phyloP scores from a whole-genome alignment of 768 basidiomycete genomes.

The Suillus sp. region DNA sequence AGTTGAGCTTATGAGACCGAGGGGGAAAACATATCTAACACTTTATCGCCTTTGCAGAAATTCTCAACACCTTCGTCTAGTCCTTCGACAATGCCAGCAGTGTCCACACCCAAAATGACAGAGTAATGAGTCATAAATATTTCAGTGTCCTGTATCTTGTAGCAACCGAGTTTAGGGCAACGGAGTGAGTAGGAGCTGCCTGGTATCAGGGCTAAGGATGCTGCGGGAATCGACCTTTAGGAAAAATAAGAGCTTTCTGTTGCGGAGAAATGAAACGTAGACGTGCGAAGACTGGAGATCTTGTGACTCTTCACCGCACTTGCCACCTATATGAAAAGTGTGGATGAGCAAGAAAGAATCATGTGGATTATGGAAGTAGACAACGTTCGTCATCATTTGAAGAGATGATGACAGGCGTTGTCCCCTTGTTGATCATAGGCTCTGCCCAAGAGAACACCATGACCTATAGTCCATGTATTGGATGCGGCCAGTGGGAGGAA shows the following conservation, averaged over 20 bases:
- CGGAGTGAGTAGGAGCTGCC: slow-evolving; percentile 42
- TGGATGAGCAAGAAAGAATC: background rate
- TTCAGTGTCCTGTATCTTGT: slow-evolving; percentile 36
- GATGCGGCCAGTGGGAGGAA: too few relatives aligned
- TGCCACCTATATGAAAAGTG: background rate
- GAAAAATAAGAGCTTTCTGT: slow-evolving; percentile 32
- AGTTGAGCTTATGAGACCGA: slow-evolving; percentile 23
- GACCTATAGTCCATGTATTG: background rate
- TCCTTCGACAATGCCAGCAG: slow-evolving; percentile 41
- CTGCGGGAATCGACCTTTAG: slow-evolving; percentile 28
- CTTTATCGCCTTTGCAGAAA: slow-evolving; percentile 41
- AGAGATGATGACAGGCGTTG: background rate
- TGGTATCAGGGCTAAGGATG: slow-evolving; percentile 37
- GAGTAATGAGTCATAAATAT: slow-evolving; percentile 37
- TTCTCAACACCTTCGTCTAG: slow-evolving; percentile 40
- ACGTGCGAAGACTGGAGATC: background rate
- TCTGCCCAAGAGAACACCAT: background rate
- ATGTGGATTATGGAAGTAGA: background rate
- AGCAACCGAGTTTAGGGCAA: slow-evolving; percentile 50
- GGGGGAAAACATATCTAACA: slow-evolving; percentile 30
- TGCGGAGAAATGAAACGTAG: slow-evolving; percentile 28
- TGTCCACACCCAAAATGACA: slow-evolving; percentile 37
- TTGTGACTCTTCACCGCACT: background rate
- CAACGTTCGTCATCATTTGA: background rate
- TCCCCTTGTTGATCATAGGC: background rate